Evolutionary conservation across 257 asterid species (phyloP), one percentile per base, ranked within the genome.

Genomic region (Echites panduratus): DNA sequence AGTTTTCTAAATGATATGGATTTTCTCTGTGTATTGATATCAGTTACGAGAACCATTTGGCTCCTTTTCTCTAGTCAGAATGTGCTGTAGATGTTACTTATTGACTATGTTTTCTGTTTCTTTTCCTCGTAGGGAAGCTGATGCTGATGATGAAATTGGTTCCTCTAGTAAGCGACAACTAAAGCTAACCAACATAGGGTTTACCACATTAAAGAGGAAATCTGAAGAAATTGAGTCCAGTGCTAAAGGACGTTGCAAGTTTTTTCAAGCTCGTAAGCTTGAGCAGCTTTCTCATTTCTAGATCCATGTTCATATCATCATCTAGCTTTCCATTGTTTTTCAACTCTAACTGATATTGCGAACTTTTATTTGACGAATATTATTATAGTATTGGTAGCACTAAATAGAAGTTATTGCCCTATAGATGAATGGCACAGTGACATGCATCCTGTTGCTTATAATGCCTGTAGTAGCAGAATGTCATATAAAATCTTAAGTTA

Each of bases 181-280:
- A 82, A 93, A 93, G 77, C 88, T 93, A 38, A 90, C 96, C 0
- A 83, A 71, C 72, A 77, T 84, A 19, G 96, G 97, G 50, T 85
- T 91, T 78, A 84, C 89, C 59, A 67, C 86, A 0, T 57, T 19
- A 43, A 91, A 91, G 82, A 85, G 84, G 77, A 93, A 77, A 84
- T 85, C 85, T 76, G 97, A 93, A 83, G 98, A 91, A 61, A 88
- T 82, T 20, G 92, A 88, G 83, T 93, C 98, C 69, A 89, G 86
- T 73, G 96, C 89, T 3, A 87, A 85, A 80, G 96, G 96, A 5
- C 96, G 95, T 40, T 88, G 93, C 95, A 91, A 93, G 71, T 93
- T 93, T 81, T 89, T 93, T 77, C 97, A 87, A 79, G 83, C 97
- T 83, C 97, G 98, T 73, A 91, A 94, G 81, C 97, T 94, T 19